A percentile compares a stretch with the other conserved stretches of the same genome.
phyloP scores from a whole-genome alignment of 1,139 yeast genomes.

The Blastobotrys illinoisensis region DNA sequence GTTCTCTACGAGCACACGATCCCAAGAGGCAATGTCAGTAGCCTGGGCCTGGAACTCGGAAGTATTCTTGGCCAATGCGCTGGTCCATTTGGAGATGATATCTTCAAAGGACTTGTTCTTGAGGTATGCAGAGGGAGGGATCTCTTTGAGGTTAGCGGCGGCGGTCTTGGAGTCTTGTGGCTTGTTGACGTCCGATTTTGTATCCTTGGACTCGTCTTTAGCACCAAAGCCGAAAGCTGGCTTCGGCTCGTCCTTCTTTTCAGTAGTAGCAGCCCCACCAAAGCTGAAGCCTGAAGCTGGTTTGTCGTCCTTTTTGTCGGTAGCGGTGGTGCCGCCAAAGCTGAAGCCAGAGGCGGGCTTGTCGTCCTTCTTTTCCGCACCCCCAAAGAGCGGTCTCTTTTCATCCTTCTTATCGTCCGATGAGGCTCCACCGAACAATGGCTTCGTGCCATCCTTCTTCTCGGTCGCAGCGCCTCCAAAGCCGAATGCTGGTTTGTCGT shows the following conservation, averaged over 20 bases:
- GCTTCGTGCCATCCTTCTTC: constrained; percentile 7
- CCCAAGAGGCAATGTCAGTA: constrained; percentile 75
- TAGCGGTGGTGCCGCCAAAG: too few relatives aligned
- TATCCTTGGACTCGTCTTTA: constrained; percentile 11
- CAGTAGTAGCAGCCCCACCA: constrained; percentile 5
- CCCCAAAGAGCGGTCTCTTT: constrained; percentile 6
- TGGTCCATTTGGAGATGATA: constrained; percentile 88
- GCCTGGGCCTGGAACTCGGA: constrained; percentile 75
- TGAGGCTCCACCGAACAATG: constrained; percentile 5
- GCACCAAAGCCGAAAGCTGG: constrained; percentile 22
- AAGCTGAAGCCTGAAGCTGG: neutral
- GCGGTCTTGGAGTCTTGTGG: constrained; percentile 18
- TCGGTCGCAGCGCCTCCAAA: constrained; percentile 8
- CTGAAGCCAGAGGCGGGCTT: constrained; percentile 2
- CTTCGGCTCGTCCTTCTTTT: constrained; percentile 10
- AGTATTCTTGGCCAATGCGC: constrained; percentile 69
- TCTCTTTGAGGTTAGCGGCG: constrained; percentile 27
- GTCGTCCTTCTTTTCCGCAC: constrained; percentile 10
- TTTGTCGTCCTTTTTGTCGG: neutral
- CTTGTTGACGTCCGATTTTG: constrained; percentile 9
- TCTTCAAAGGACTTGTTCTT: constrained; percentile 92
- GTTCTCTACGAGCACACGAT: constrained; percentile 71
- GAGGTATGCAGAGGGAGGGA: constrained; percentile 58
- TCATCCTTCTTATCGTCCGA: constrained; percentile 18
- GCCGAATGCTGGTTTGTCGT: constrained; percentile 10